phyloP scores from a whole-genome alignment of 2,329 filamentous ascomycete genomes.

The Huntiella bhutanensis region DNA sequence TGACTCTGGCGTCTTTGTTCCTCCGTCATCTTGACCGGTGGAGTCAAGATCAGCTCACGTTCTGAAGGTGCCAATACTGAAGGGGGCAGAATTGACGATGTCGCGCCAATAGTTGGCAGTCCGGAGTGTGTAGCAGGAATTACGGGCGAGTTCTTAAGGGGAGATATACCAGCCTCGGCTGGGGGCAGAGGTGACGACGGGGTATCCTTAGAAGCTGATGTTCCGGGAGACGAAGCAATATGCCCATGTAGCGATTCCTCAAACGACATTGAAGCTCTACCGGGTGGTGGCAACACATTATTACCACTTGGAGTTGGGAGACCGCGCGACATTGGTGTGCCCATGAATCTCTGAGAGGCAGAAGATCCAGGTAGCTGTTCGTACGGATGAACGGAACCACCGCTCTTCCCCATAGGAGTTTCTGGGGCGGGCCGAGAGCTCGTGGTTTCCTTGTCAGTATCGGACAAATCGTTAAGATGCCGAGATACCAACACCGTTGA shows the following conservation, averaged over 20 bases:
- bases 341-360: slow-evolving; percentile 5
- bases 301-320: slow-evolving; percentile 10
- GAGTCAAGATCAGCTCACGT: slow-evolving; percentile 36
- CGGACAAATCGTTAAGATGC: slow-evolving; percentile 4
- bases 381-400: neutral
- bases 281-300: slow-evolving; percentile 7
- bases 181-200: slow-evolving; percentile 16
- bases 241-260: slow-evolving; percentile 8
- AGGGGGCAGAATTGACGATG: slow-evolving; percentile 35
- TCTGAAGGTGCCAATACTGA: slow-evolving; percentile 39
- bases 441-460: neutral
- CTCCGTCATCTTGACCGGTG: slow-evolving; percentile 36
- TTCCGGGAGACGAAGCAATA: slow-evolving; percentile 9
- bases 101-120: slow-evolving; percentile 13
- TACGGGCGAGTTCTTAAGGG: slow-evolving; percentile 32
- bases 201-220: slow-evolving; percentile 2
- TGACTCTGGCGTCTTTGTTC: slow-evolving; percentile 12
- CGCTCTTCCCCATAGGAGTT: slow-evolving; percentile 5
- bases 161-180: slow-evolving; percentile 29
- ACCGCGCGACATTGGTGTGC: slow-evolving; percentile 10
- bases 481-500: slow-evolving; percentile 6
- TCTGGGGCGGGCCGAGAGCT: neutral
- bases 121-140: slow-evolving; percentile 15
- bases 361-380: slow-evolving; percentile 1
- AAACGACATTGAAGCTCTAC: slow-evolving; percentile 10